phyloP scores from a whole-genome alignment of 441 rosid species.

The Eruca vesicaria region DNA sequence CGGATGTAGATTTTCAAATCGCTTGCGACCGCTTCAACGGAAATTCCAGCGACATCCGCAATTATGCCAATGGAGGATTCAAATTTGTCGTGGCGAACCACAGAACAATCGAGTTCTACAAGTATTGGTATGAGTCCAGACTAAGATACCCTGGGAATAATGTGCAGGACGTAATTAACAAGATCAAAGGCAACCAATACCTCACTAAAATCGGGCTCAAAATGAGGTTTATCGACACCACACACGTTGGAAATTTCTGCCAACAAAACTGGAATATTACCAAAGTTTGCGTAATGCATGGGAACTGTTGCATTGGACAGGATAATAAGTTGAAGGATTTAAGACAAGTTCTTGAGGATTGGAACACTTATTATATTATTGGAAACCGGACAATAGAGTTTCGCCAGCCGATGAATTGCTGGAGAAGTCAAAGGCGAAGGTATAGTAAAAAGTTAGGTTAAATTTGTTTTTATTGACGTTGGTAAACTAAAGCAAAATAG shows the following conservation, averaged over 20 bases:
- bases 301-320: slow-evolving; percentile 75
- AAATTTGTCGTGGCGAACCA: slow-evolving; percentile 63
- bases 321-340: slow-evolving; percentile 68
- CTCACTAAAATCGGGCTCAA: slow-evolving; percentile 52
- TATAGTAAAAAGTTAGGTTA: not conserved
- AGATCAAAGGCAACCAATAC: slow-evolving; percentile 52
- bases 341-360: slow-evolving; percentile 69
- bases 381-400: not conserved
- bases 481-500: not conserved
- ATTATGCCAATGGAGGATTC: slow-evolving; percentile 78
- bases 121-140: slow-evolving; percentile 71
- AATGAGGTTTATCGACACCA: slow-evolving; percentile 67
- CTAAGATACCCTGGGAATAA: slow-evolving; percentile 58
- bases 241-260: slow-evolving; percentile 76
- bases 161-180: slow-evolving; percentile 74
- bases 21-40: slow-evolving; percentile 72
- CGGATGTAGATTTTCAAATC: slow-evolving; percentile 75
- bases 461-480: not conserved
- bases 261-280: slow-evolving; percentile 74
- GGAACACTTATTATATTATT: slow-evolving; percentile 46
- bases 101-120: slow-evolving; percentile 71
- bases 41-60: slow-evolving; percentile 43
- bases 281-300: slow-evolving; percentile 84
- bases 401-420: slow-evolving; percentile 18
- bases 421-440: not conserved